A percentile compares a stretch with the other conserved stretches of the same genome.
phyloP scores from a whole-genome alignment of 2,329 filamentous ascomycete species.

The Raffaelea ambrosiae region DNA sequence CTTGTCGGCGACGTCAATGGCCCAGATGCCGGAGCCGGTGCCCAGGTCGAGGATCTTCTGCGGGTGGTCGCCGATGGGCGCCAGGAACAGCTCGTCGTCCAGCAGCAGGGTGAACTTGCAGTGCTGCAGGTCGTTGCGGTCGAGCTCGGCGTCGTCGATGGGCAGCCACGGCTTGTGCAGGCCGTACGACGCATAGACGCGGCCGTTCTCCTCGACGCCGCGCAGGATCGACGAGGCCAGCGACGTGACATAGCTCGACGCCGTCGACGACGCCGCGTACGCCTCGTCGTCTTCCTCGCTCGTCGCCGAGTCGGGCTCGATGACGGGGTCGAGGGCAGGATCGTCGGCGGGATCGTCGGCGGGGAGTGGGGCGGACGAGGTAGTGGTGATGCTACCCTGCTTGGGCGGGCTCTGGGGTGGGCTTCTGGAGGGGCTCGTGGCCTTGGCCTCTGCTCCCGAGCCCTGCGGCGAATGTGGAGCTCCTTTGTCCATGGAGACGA shows the following conservation, averaged over 20 bases:
- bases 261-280: neutral
- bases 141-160: slow-evolving; percentile 30
- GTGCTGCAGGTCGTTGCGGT: slow-evolving; percentile 30
- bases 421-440: no score
- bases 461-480: no score
- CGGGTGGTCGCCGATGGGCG: slow-evolving; percentile 14
- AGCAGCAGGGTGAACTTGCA: slow-evolving; percentile 22
- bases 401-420: no score
- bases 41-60: slow-evolving; percentile 22
- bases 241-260: neutral
- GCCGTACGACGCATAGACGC: neutral
- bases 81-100: slow-evolving; percentile 16
- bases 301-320: neutral
- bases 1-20: slow-evolving; percentile 17
- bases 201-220: neutral
- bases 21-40: no score
- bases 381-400: no score
- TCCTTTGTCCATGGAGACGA: no score
- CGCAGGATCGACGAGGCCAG: neutral
- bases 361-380: no score
- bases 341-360: no score
- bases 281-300: neutral
- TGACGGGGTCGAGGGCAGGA: no score
- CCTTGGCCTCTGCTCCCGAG: no score
- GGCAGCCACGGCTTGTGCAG: slow-evolving; percentile 16